A percentile compares a stretch with the other conserved stretches of the same genome.
phyloP scores from a whole-genome alignment of 768 basidiomycete species.

The Filobasidium floriforme region DNA sequence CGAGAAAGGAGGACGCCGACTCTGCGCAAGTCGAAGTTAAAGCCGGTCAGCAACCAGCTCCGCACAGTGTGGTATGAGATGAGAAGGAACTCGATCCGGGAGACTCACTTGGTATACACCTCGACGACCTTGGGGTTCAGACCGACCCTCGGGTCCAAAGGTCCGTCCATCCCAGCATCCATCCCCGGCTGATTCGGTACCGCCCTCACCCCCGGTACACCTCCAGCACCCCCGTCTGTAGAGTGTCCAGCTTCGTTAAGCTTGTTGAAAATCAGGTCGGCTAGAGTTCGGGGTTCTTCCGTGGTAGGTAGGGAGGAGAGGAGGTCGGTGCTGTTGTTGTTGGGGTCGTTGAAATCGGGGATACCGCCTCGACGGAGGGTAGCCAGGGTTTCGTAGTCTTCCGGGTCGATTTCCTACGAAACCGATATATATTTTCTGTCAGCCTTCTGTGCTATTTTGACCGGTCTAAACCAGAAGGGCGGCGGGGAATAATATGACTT shows the following conservation, averaged over 20 bases:
- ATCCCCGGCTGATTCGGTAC: conserved; percentile 16
- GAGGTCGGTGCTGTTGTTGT: conserved; percentile 11
- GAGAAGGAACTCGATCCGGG: not conserved
- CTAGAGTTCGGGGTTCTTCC: conserved; percentile 54
- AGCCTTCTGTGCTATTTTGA: no score
- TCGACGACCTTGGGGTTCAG: conserved; percentile 88
- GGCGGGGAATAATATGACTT: conserved; percentile 20
- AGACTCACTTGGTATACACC: conserved; percentile 76
- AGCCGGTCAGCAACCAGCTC: not conserved
- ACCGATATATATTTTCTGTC: not conserved
- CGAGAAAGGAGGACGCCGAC: conserved; percentile 74
- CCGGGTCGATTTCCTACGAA: conserved; percentile 68
- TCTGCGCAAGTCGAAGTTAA: conserved; percentile 48
- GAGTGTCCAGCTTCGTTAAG: conserved; percentile 61
- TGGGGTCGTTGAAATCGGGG: conserved; percentile 3
- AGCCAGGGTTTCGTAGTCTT: conserved; percentile 78
- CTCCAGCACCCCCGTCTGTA: conserved; percentile 31
- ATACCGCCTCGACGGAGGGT: conserved; percentile 28
- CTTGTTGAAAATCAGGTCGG: conserved; percentile 94
- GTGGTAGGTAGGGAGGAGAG: conserved; percentile 16
- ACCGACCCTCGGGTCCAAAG: conserved; percentile 70
- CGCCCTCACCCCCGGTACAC: conserved; percentile 12
- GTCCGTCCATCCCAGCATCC: conserved; percentile 38
- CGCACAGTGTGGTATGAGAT: not conserved
- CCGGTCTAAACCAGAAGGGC: no score